Evolutionary conservation across 2,329 filamentous ascomycete genomes (phyloP), one percentile per base, ranked within the genome.

Genomic region (Fusarium acutatum): DNA sequence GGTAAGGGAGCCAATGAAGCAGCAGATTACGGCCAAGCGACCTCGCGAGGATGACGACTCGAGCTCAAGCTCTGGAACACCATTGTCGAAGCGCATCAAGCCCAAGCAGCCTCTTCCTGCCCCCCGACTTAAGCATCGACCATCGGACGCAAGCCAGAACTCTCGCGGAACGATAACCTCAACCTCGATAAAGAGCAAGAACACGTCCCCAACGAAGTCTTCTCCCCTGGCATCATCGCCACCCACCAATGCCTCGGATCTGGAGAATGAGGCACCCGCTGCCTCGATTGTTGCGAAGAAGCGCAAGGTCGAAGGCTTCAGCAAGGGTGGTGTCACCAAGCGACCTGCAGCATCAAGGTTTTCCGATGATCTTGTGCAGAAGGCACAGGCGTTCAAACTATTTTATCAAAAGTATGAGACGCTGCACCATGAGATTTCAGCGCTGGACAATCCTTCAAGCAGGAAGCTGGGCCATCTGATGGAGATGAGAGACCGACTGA

Each of bases 151-250:
- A 32, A 87, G 84, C 71, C 85, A 86, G 65, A 84, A 84, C 65
- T 86, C 86, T 24, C 84, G 86, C 44, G 81, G 81, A 35, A 78
- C 72, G 4, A 69, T 67, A 20, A 75, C 68, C 14, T 83, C 83
- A 4, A 84, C 86, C 11, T 85, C 85, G 2, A 80, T 82, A 52
- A 87, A 85, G 78, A 83, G 82, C 77, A 88, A 88, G 80, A 83
- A 86, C 69, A 90, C 86, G 1, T 90, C 89, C 12, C 89, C 89
- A 1, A 84, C 84, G 57, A 92, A 92, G 78, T 91, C 90, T 6
- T 92, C 90, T 15, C 90, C 90, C 8, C 82, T 92, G 24, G 89
- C 89, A n/a, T 89, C 89, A 4, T 91, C 90, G 12, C 89, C 90
- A 18, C 90, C 90, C 1, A 91, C 90, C 13, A 92, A 91, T 71